phyloP scores from a whole-genome alignment of 768 basidiomycete species.

The Podaxis sp. region DNA sequence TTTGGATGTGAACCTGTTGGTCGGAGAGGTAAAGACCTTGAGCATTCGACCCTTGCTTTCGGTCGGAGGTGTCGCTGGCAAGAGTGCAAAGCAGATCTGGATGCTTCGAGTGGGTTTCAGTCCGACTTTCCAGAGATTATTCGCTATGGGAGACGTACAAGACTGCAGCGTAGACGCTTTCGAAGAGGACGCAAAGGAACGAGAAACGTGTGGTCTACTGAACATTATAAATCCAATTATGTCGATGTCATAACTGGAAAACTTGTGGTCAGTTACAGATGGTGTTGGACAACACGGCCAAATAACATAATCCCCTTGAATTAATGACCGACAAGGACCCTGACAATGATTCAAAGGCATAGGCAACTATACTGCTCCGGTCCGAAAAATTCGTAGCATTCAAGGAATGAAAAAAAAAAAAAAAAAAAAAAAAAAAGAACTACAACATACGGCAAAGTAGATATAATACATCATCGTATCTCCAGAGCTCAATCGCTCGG shows the following conservation, averaged over 20 bases:
- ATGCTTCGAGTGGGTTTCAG: background rate
- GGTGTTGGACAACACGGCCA: background rate
- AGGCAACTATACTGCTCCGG: too few relatives aligned
- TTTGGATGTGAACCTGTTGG: background rate
- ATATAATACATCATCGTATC: background rate
- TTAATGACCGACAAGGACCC: background rate
- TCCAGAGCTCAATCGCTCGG: constrained; percentile 24
- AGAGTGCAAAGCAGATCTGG: background rate
- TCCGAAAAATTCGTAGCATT: background rate
- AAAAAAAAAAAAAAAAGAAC: background rate
- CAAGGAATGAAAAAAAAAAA: background rate
- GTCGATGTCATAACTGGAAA: background rate
- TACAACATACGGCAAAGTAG: background rate
- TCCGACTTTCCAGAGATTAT: background rate
- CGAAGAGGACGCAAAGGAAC: background rate
- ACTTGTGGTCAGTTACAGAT: background rate
- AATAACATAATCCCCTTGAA: too few relatives aligned
- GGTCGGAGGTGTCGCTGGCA: background rate
- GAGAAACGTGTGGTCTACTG: background rate
- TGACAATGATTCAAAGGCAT: background rate
- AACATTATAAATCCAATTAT: background rate
- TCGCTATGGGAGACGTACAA: background rate
- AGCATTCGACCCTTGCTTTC: background rate
- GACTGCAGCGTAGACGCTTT: background rate
- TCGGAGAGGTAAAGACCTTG: background rate